Evolutionary conservation across 805 yeast species (phyloP).

Genomic region (Ogataea paraovalis): DNA sequence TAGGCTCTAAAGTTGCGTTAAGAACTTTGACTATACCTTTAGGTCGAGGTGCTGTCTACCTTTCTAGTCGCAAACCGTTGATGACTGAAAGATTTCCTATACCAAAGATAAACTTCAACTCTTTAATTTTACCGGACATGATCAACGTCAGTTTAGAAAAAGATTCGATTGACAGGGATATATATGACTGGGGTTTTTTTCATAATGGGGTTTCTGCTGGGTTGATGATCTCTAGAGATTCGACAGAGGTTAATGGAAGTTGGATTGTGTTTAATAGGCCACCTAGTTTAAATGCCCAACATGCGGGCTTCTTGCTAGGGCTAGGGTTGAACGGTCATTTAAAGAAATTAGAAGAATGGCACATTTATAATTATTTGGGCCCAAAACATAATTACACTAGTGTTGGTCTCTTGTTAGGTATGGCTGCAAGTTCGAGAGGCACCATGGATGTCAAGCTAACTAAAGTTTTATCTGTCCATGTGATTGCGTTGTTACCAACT

Average conservation of each 20-base stretch:
- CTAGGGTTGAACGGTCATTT: conserved; percentile 90
- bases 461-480: conserved; percentile 88
- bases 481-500: conserved; percentile 82
- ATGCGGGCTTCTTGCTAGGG: conserved; percentile 93
- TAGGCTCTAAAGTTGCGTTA: conserved; percentile 59
- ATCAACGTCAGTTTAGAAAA: conserved; percentile 59
- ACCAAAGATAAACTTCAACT: conserved; percentile 68
- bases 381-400: conserved; percentile 84
- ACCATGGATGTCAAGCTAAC: conserved; percentile 83
- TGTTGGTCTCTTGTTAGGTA: conserved; percentile 82
- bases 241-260: conserved; percentile 73
- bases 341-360: conserved; percentile 87
- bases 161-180: conserved; percentile 44
- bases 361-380: conserved; percentile 85
- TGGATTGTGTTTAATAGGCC: conserved; percentile 92
- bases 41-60: conserved; percentile 74
- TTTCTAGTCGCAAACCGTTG: conserved; percentile 66
- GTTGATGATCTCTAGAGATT: conserved; percentile 58
- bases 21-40: conserved; percentile 73
- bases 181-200: conserved; percentile 78
- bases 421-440: conserved; percentile 85
- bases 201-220: conserved; percentile 93
- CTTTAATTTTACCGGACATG: conserved; percentile 58
- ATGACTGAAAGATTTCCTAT: conserved; percentile 81
- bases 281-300: conserved; percentile 63